Conservation (phyloP, 2,329 filamentous ascomycete species). For the Aspergillus sp. region DNA sequence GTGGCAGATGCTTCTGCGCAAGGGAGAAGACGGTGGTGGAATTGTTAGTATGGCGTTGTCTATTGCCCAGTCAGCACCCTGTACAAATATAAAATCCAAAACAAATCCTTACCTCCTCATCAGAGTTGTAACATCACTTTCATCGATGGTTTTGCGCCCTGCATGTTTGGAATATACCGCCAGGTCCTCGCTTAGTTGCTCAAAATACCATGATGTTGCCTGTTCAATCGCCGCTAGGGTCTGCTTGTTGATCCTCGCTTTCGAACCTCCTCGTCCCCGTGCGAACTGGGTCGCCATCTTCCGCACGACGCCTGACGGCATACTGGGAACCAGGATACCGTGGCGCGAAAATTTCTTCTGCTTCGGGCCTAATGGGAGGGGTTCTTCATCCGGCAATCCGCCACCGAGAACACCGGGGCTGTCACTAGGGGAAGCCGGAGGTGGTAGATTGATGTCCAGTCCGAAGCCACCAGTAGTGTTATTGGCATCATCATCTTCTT, state of each 20-base stretch:
- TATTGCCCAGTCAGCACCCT: conserved; percentile 35
- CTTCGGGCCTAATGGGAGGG: conserved; percentile 27
- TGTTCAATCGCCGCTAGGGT: conserved; percentile 66
- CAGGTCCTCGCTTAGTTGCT: conserved; percentile 74
- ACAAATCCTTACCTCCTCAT: conserved; percentile 64
- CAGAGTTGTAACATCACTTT: conserved; percentile 70
- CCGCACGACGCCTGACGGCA: conserved; percentile 68
- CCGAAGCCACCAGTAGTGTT: conserved; percentile 21
- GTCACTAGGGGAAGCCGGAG: conserved; percentile 21
- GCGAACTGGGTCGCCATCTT: conserved; percentile 57
- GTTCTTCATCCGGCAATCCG: conserved; percentile 27
- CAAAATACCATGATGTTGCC: conserved; percentile 86
- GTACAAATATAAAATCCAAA: background rate
- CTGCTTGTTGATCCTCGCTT: conserved; percentile 63
- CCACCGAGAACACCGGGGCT: conserved; percentile 27
- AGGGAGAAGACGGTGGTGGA: conserved; percentile 72
- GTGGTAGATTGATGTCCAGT: conserved; percentile 23
- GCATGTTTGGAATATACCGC: conserved; percentile 73
- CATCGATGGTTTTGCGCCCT: conserved; percentile 75
- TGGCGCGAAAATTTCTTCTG: conserved; percentile 58
- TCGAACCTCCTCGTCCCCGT: conserved; percentile 56
- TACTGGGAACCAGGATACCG: conserved; percentile 65
- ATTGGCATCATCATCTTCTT: conserved; percentile 14
- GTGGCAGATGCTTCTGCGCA: conserved; percentile 72
- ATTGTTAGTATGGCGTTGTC: conserved; percentile 66